Percentiles rank a stretch among this genome's conserved stretches.
phyloP scores from a whole-genome alignment of 495 filamentous ascomycete genomes.

The Penicillium longicatenatum region DNA sequence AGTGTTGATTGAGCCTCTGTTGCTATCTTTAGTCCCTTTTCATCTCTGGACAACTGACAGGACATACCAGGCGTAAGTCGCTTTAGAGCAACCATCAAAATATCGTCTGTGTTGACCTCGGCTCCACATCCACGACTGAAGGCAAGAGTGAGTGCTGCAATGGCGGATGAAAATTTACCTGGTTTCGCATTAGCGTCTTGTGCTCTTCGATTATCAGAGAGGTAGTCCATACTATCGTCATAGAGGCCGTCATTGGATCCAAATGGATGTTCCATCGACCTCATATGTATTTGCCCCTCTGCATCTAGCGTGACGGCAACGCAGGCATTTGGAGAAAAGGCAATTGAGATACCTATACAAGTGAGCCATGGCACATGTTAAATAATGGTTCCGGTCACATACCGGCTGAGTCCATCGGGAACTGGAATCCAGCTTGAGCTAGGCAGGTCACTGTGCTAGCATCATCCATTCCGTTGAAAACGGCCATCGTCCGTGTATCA shows the following conservation, averaged over 20 bases:
- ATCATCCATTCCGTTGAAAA: constrained; percentile 63
- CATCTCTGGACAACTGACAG: neutral
- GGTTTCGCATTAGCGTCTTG: constrained; percentile 13
- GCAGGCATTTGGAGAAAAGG: constrained; percentile 75
- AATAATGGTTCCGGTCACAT: constrained; percentile 10
- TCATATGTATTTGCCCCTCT: constrained; percentile 65
- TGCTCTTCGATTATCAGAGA: neutral
- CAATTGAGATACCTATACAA: constrained; percentile 59
- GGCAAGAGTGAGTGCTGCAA: constrained; percentile 61
- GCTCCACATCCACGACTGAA: constrained; percentile 57
- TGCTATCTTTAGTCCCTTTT: constrained; percentile 2
- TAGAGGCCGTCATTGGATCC: constrained; percentile 39
- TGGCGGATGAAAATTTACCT: constrained; percentile 55
- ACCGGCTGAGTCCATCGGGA: constrained; percentile 40
- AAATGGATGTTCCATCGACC: constrained; percentile 57
- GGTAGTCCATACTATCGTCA: constrained; percentile 40
- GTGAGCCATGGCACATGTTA: neutral
- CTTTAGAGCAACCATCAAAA: constrained; percentile 62
- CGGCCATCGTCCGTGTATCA: constrained; percentile 67
- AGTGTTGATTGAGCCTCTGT: constrained; percentile 52
- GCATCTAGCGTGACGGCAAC: constrained; percentile 64
- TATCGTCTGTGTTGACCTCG: constrained; percentile 70
- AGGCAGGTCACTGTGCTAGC: constrained; percentile 64
- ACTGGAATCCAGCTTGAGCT: constrained; percentile 74
- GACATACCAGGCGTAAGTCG: constrained; percentile 54